A percentile compares a stretch with the other conserved stretches of the same genome.
Evolutionary conservation across 2,329 filamentous ascomycete genomes (phyloP).

Genomic region (Penicillium sp.): DNA sequence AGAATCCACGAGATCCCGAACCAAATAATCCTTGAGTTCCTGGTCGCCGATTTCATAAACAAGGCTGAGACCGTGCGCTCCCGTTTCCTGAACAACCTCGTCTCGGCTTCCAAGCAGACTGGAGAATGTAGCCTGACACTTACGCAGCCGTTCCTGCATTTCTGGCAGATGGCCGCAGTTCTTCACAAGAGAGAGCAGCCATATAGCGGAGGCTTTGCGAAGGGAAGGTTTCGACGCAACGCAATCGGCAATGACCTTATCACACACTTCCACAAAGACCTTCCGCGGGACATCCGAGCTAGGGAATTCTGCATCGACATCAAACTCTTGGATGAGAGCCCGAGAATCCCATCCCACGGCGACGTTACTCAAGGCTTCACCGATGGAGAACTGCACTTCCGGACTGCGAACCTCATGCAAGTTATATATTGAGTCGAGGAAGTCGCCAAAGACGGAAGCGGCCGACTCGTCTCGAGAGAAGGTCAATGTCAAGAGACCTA

Average conservation of each 20-base stretch:
- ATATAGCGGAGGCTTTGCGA: constrained; percentile 90
- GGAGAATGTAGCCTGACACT: constrained; percentile 87
- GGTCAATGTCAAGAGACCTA: constrained; percentile 74
- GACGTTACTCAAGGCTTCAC: constrained; percentile 81
- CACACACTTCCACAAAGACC: constrained; percentile 62
- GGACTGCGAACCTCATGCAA: constrained; percentile 83
- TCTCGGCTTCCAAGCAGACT: constrained; percentile 84
- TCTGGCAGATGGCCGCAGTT: constrained; percentile 80
- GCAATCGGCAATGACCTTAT: constrained; percentile 77
- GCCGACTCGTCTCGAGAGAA: constrained; percentile 42
- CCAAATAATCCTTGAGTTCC: constrained; percentile 77
- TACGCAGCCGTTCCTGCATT: constrained; percentile 73
- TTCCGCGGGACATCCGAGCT: constrained; percentile 40
- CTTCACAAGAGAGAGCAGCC: constrained; percentile 89
- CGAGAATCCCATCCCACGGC: constrained; percentile 83
- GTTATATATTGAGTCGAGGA: constrained; percentile 71
- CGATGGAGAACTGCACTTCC: constrained; percentile 88
- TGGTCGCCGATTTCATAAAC: constrained; percentile 93
- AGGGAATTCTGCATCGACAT: constrained; percentile 66
- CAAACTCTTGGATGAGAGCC: constrained; percentile 73
- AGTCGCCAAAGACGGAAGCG: constrained; percentile 45
- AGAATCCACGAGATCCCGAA: constrained; percentile 83
- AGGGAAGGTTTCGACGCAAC: constrained; percentile 85
- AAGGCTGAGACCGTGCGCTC: constrained; percentile 84
- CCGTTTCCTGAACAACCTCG: constrained; percentile 93